phyloP scores from a whole-genome alignment of 768 basidiomycete genomes.

The Calocybe gangraenosa region DNA sequence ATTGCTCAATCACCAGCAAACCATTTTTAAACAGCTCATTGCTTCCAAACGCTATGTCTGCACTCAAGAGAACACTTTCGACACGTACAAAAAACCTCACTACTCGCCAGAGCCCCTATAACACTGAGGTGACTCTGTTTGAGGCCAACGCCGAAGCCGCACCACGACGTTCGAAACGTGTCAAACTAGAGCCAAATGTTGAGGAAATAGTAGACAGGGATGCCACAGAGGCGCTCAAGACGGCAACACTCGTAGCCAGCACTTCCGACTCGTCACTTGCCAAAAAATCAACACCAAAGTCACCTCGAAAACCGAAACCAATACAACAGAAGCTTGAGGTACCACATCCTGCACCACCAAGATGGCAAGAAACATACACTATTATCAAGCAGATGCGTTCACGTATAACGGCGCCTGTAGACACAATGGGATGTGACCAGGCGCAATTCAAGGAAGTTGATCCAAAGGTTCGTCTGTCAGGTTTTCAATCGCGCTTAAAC shows the following conservation, averaged over 20 bases:
- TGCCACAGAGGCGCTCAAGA: conserved; percentile 5
- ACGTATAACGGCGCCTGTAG: conserved; percentile 76
- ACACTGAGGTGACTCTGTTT: conserved; percentile 38
- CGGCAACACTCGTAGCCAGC: neutral
- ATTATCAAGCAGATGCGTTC: conserved; percentile 75
- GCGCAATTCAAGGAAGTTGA: conserved; percentile 61
- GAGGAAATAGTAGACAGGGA: conserved; percentile 3
- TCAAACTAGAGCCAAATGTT: conserved; percentile 22
- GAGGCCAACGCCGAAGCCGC: conserved; percentile 22
- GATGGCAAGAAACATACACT: conserved; percentile 69
- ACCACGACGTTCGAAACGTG: conserved; percentile 22
- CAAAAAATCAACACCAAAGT: conserved; percentile 20
- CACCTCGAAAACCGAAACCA: conserved; percentile 50
- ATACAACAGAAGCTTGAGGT: conserved; percentile 49
- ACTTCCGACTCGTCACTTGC: conserved; percentile 13
- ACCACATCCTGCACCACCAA: conserved; percentile 63
- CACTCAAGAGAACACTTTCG: conserved; percentile 14
- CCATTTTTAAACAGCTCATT: neutral
- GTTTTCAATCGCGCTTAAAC: neutral
- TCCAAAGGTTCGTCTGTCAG: conserved; percentile 47
- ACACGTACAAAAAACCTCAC: conserved; percentile 28
- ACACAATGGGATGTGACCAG: conserved; percentile 85
- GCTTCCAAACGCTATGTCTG: conserved; percentile 11
- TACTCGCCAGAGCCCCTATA: conserved; percentile 39
- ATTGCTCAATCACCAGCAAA: conserved; percentile 1